Evolutionary conservation across 805 yeast genomes (phyloP), one percentile per base, ranked within the genome.

Genomic region (Hanseniaspora mollemarum): DNA sequence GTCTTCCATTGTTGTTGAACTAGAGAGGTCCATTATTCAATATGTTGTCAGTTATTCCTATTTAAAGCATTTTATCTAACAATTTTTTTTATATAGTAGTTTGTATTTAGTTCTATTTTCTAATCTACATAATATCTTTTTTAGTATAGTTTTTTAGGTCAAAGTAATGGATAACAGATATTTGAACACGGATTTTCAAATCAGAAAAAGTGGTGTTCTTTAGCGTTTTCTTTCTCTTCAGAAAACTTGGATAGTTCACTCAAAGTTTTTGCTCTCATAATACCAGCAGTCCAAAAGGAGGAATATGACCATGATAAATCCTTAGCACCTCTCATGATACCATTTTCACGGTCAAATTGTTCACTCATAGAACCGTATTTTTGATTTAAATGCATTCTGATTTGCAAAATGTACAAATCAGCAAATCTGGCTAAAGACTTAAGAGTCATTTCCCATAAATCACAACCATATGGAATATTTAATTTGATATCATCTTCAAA

Each of bases 281-380:
- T 71, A 52, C 75, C 67, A 10, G 90, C 77, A 57, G 77, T 74
- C 78, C 82, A 80, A 42, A 83, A 76, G 4, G 94, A 74, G 29
- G 87, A 77, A 62, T 86, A 86, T 54, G 94, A 82, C 97, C 97
- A 90, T 4, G 96, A 88, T 57, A 90, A 74, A 58, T 84, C 77
- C 51, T 68, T 66, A 0, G 97, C 97, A 6, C 97, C 97, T 64
- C 81, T 83, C 82, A 87, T 77, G 62, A 66, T 87, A 0, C 97
- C 97, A 38, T 74, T 77, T 58, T 79, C 74, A 59, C 75, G 78
- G 66, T 84, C 86, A 64, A 87, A 86, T 61, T 90, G 96, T 66
- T 90, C 97, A 59, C 88, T 81, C 78, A 90, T 80, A 49, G 94
- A 94, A 18, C 77, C 75, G 49, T 65, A 67, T 57, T 46, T 46